These are phyloP conservation scores for Achlya hypogyna DNA, from an alignment of 352 stramenopile species.

Conservation along the genomic window DNA sequence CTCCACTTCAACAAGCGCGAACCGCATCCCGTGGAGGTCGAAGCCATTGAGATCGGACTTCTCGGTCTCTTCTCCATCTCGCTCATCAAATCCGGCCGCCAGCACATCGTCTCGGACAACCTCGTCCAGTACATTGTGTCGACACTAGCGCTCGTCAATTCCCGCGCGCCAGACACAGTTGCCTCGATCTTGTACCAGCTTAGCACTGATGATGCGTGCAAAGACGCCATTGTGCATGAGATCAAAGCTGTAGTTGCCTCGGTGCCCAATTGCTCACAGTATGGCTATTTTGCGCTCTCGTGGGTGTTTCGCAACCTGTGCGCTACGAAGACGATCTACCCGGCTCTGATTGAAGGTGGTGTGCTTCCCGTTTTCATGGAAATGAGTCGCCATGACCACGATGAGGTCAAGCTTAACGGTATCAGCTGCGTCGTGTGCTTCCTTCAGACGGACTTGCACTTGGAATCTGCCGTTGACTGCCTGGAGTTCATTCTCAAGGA, in stretches of 20 bases:
- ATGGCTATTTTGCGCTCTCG: constrained; percentile 33
- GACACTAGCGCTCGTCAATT: background rate
- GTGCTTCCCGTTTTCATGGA: constrained; percentile 42
- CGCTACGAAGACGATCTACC: constrained; percentile 59
- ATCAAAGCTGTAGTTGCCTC: background rate
- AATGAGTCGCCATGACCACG: constrained; percentile 43
- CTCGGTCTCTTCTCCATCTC: constrained; percentile 8
- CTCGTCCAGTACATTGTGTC: constrained; percentile 1
- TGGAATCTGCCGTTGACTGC: constrained; percentile 36
- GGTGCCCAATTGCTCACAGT: constrained; percentile 5
- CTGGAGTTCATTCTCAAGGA: constrained; percentile 46
- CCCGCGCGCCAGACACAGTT: background rate
- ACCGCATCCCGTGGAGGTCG: background rate
- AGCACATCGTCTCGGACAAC: constrained; percentile 15
- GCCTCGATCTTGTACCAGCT: constrained; percentile 12
- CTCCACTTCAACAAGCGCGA: background rate
- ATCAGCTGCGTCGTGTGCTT: constrained; percentile 60
- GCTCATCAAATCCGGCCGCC: background rate
- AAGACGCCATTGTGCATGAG: constrained; percentile 4
- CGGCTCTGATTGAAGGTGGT: constrained; percentile 54
- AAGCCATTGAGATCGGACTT: constrained; percentile 7
- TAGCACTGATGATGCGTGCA: constrained; percentile 2
- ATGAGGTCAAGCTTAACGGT: constrained; percentile 50
- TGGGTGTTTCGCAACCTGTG: constrained; percentile 64
- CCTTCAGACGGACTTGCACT: constrained; percentile 40